phyloP scores from a whole-genome alignment of 2,329 filamentous ascomycete genomes.

The Pseudogymnoascus verrucosus region DNA sequence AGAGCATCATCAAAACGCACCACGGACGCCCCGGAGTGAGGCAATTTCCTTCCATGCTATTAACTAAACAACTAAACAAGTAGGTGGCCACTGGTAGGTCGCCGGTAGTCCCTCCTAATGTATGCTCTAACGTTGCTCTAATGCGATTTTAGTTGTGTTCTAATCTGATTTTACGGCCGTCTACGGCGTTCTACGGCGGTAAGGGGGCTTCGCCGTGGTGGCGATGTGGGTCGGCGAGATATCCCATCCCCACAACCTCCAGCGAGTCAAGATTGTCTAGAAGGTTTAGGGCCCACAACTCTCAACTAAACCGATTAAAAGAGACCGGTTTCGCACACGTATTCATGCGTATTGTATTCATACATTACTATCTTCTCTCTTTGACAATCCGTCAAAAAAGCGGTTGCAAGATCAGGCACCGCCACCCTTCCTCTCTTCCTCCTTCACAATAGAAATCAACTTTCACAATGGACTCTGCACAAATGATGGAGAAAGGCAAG shows the following conservation, averaged over 20 bases:
- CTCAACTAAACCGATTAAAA: background rate
- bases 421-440: background rate
- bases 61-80: background rate
- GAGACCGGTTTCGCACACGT: constrained; percentile 1
- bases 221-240: background rate
- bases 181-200: background rate
- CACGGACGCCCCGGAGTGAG: background rate
- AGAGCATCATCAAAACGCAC: background rate
- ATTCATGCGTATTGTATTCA: background rate
- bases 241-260: background rate
- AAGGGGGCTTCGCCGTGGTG: constrained; percentile 2
- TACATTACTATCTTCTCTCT: background rate
- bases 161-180: background rate
- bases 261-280: constrained; percentile 6
- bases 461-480: background rate
- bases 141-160: background rate
- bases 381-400: background rate
- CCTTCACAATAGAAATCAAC: background rate
- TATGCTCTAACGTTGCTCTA: constrained; percentile 3
- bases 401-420: background rate
- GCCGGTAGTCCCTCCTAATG: background rate
- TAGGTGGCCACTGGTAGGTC: background rate
- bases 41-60: constrained; percentile 6
- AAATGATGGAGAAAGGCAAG: background rate
- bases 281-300: constrained; percentile 2